Evolutionary conservation across 2,329 filamentous ascomycete genomes (phyloP).

Genomic region (Alternaria sp.): DNA sequence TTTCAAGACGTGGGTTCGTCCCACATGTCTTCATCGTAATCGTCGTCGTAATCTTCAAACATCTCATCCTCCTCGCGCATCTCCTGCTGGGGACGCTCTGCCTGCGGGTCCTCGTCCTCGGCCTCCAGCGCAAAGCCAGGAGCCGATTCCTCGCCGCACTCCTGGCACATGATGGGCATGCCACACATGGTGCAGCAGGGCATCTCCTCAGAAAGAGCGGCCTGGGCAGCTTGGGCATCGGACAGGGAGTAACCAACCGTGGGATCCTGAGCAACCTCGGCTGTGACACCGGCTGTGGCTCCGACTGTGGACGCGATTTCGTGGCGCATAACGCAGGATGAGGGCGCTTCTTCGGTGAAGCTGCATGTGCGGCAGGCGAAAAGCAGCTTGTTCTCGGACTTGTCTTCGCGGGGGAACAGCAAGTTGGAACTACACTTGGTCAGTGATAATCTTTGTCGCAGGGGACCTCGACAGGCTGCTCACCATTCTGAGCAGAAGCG

Average conservation of each 20-base stretch:
- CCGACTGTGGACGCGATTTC: slow-evolving; percentile 89
- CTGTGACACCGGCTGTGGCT: slow-evolving; percentile 95
- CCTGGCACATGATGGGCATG: slow-evolving; percentile 62
- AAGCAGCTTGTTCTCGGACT: slow-evolving; percentile 81
- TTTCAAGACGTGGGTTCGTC: slow-evolving; percentile 43
- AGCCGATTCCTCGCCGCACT: slow-evolving; percentile 59
- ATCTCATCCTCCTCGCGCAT: slow-evolving; percentile 16
- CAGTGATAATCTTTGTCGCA: slow-evolving; percentile 6
- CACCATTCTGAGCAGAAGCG: slow-evolving; percentile 97
- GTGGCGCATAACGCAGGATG: slow-evolving; percentile 95
- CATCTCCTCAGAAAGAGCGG: slow-evolving; percentile 37
- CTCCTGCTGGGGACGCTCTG: slow-evolving; percentile 29
- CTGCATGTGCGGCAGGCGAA: slow-evolving; percentile 97
- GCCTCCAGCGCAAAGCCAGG: slow-evolving; percentile 57
- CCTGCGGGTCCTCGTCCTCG: slow-evolving; percentile 45
- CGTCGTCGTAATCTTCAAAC: slow-evolving; percentile 32
- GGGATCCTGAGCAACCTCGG: slow-evolving; percentile 96
- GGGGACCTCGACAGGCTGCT: slow-evolving; percentile 22
- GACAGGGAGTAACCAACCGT: slow-evolving; percentile 78
- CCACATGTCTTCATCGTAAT: slow-evolving; percentile 41
- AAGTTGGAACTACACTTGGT: slow-evolving; percentile 78
- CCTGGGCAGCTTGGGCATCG: slow-evolving; percentile 39
- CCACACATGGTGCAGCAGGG: slow-evolving; percentile 68
- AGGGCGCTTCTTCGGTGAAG: slow-evolving; percentile 85
- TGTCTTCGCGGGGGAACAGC: slow-evolving; percentile 96